phyloP scores from a whole-genome alignment of 2,329 filamentous ascomycete genomes.

The Knufia petricola region DNA sequence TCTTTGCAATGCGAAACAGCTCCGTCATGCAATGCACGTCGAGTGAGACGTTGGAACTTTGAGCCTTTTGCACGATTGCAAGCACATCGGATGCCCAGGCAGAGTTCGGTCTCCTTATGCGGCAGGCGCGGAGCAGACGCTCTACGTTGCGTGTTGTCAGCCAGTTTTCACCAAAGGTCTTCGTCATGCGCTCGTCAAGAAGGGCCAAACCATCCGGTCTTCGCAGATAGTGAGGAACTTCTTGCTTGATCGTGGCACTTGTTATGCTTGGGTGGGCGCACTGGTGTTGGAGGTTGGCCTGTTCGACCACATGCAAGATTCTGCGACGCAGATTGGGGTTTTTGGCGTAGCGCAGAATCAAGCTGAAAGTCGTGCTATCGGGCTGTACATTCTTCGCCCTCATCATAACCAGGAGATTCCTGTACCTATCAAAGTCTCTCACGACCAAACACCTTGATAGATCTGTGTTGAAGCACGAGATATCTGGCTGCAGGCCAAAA shows the following conservation, averaged over 20 bases:
- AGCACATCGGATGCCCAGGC: constrained; percentile 2
- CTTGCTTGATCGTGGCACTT: background rate
- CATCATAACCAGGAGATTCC: background rate
- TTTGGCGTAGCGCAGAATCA: background rate
- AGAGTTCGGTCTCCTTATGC: background rate
- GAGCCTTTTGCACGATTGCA: background rate
- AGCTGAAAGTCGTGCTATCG: background rate
- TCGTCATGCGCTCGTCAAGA: background rate
- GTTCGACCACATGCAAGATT: background rate
- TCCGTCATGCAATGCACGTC: background rate
- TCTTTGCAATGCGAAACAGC: background rate
- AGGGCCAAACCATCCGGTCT: background rate
- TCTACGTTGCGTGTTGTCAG: background rate
- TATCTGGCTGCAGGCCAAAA: constrained; percentile 4
- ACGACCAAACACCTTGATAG: constrained; percentile 1
- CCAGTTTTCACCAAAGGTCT: background rate
- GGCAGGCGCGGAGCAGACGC: background rate
- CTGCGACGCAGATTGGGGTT: background rate
- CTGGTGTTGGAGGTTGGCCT: background rate
- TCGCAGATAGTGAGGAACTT: background rate
- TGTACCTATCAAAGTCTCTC: background rate
- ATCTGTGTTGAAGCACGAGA: constrained; percentile 5
- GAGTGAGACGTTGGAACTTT: background rate
- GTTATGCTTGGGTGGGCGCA: background rate
- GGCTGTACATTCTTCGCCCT: background rate